Conservation (phyloP, 2,329 filamentous ascomycete species). For the Aspergillus piperis region DNA sequence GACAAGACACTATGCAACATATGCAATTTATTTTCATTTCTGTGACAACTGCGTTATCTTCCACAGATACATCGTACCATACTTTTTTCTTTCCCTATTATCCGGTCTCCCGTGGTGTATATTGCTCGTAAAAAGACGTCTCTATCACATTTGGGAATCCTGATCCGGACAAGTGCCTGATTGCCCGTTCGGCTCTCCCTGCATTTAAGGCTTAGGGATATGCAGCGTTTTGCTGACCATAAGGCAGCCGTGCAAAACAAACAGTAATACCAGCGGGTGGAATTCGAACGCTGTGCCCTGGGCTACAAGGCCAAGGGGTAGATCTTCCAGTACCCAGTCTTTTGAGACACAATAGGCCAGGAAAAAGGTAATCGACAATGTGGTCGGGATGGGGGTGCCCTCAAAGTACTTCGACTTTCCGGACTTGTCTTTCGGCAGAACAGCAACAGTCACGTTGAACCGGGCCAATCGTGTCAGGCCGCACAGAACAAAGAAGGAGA, state of each 20-base stretch:
- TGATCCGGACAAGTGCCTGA: conserved; percentile 13
- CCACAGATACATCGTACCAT: conserved; percentile 16
- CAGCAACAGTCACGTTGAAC: conserved; percentile 93
- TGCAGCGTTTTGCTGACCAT: conserved; percentile 96
- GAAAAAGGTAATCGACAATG: conserved; percentile 73
- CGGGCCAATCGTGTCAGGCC: conserved; percentile 90
- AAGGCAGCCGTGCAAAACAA: conserved; percentile 83
- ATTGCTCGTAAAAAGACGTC: conserved; percentile 21
- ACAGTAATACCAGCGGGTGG: conserved; percentile 78
- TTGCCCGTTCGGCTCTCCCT: conserved; percentile 14
- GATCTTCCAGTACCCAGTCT: conserved; percentile 73
- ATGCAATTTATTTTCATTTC: conserved; percentile 15
- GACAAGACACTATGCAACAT: conserved; percentile 7
- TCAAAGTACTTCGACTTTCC: conserved; percentile 97
- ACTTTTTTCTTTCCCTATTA: neutral
- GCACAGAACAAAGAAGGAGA: conserved; percentile 91
- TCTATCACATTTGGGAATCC: conserved; percentile 19
- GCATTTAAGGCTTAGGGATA: conserved; percentile 75
- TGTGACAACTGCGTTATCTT: conserved; percentile 16
- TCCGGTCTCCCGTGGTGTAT: conserved; percentile 17
- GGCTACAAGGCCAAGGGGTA: conserved; percentile 74
- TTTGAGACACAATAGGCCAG: conserved; percentile 89
- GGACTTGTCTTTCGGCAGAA: conserved; percentile 84
- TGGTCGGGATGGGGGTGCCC: conserved; percentile 93
- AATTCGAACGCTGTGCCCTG: conserved; percentile 73